Conservation (phyloP, 306 rosid species). For the Ormosia semicastrata region DNA sequence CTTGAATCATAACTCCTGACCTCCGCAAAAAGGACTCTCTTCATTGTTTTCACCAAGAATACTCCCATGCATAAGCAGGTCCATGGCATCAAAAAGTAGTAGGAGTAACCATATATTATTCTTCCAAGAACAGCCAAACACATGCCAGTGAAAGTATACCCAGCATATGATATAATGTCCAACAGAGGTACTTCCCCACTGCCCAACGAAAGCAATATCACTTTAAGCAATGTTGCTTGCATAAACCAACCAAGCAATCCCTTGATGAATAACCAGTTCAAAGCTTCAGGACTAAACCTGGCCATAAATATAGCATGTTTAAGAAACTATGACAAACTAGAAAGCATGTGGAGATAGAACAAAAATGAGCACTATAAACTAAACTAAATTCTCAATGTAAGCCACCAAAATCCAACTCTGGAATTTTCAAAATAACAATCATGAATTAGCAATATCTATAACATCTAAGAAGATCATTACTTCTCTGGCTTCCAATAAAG, state of each 20-base stretch:
- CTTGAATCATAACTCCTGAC: conserved; percentile 87
- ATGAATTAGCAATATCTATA: not conserved
- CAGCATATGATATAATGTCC: conserved; percentile 84
- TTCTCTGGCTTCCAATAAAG: not conserved
- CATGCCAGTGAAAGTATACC: conserved; percentile 78
- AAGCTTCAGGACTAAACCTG: conserved; percentile 96
- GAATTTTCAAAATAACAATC: not conserved
- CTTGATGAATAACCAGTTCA: conserved; percentile 90
- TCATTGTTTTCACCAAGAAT: conserved; percentile 94
- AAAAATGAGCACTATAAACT: not conserved
- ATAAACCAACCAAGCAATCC: conserved; percentile 90
- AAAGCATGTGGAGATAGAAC: not conserved
- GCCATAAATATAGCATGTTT: conserved; percentile 1
- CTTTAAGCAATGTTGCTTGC: conserved; percentile 77
- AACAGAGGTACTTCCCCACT: conserved; percentile 85
- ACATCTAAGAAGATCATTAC: not conserved
- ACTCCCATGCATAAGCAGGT: conserved; percentile 91
- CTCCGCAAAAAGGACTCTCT: conserved; percentile 90
- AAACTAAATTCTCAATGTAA: not conserved
- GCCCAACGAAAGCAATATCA: conserved; percentile 71
- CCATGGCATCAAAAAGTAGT: conserved; percentile 88
- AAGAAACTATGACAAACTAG: conserved; percentile 3
- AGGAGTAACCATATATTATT: conserved; percentile 59
- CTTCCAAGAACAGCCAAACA: conserved; percentile 83
- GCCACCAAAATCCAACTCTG: not conserved